Conservation (phyloP, 2,329 filamentous ascomycete species). For the Ilyonectria destructans region DNA sequence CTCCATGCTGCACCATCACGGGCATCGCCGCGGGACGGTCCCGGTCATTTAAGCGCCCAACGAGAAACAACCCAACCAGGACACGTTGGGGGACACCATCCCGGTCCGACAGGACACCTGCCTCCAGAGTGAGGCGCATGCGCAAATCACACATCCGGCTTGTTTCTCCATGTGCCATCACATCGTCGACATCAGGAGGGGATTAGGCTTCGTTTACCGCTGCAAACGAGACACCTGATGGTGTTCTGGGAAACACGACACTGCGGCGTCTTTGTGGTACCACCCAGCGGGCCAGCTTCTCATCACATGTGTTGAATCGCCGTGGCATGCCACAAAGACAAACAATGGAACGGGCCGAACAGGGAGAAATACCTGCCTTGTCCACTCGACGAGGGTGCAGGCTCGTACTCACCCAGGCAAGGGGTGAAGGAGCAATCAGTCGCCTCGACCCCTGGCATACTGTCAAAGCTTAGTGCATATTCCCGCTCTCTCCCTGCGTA, state of each 20-base stretch:
- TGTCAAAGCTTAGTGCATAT: neutral
- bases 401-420: slow-evolving; percentile 7
- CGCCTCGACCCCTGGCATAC: neutral
- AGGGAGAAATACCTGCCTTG: neutral
- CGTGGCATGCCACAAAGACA: neutral
- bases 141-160: neutral
- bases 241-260: neutral
- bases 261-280: slow-evolving; percentile 1
- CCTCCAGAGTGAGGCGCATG: neutral
- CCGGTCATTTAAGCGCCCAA: neutral
- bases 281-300: neutral
- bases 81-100: neutral
- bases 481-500: slow-evolving; percentile 16
- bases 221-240: neutral
- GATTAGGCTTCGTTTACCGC: neutral
- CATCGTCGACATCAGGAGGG: neutral
- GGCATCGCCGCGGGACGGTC: neutral
- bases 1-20: neutral
- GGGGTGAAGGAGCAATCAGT: slow-evolving; percentile 4
- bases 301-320: neutral
- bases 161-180: neutral
- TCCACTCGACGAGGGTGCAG: neutral
- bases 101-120: neutral
- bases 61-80: neutral
- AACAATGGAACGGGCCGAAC: neutral